Evolutionary conservation across 1,284 basidiomycete species (phyloP).

Genomic region (Trichosporon sp.): DNA sequence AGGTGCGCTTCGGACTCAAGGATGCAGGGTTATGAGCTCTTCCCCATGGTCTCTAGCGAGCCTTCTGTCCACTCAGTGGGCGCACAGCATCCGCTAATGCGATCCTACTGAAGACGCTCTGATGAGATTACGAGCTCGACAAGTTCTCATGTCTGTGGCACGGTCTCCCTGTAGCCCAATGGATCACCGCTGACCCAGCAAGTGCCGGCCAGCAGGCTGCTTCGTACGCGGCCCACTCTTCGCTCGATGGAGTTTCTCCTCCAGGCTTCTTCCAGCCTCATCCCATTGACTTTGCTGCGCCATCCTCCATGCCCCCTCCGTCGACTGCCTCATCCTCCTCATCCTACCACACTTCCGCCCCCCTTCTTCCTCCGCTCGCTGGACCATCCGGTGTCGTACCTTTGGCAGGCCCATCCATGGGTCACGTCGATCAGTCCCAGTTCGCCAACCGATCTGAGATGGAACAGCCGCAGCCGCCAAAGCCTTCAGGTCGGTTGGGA

Average conservation of each 20-base stretch:
- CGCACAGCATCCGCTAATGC: too few relatives aligned
- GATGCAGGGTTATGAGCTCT: too few relatives aligned
- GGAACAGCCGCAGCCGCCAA: slow-evolving; percentile 1
- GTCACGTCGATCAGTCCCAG: background rate
- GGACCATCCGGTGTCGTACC: background rate
- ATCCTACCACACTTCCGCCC: background rate
- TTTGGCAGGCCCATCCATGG: background rate
- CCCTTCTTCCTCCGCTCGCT: background rate
- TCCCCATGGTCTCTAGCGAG: background rate
- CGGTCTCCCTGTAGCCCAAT: background rate
- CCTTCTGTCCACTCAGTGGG: too few relatives aligned
- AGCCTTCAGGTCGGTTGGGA: slow-evolving; percentile 23
- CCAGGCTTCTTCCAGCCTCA: background rate
- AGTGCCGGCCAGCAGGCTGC: background rate
- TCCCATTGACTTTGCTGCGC: background rate
- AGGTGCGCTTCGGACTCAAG: too few relatives aligned
- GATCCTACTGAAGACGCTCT: too few relatives aligned
- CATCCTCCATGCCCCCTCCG: background rate
- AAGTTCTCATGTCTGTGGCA: too few relatives aligned
- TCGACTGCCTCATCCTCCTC: background rate
- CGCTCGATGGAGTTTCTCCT: background rate
- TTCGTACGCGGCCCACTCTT: background rate
- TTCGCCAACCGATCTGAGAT: background rate
- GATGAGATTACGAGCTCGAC: too few relatives aligned
- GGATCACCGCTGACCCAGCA: background rate